Evolutionary conservation across 1,284 basidiomycete species (phyloP).

Genomic region (Heterobasidion occidentale): DNA sequence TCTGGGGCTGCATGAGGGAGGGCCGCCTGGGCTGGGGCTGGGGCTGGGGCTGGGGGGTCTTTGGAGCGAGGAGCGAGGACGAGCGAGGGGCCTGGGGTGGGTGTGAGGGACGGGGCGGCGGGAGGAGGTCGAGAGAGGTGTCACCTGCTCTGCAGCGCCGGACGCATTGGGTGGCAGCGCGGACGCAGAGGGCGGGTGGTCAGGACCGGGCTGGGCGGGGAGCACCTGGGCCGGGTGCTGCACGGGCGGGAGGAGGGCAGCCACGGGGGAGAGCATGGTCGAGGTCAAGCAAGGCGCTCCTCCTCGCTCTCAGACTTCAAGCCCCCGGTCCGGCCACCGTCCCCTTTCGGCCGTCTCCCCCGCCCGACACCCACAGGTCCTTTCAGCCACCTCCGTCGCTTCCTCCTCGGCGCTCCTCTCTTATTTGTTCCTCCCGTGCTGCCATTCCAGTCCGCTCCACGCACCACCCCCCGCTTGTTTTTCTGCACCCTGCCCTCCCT

Average conservation of each 20-base stretch:
- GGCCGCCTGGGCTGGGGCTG: background rate
- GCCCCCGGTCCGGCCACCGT: background rate
- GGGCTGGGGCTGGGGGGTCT: background rate
- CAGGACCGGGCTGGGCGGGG: background rate
- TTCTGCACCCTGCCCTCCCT: too few species aligned
- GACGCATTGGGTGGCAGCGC: background rate
- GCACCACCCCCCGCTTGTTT: too few species aligned
- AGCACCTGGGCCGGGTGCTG: background rate
- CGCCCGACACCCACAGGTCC: background rate
- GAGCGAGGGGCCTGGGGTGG: slow-evolving; percentile 7
- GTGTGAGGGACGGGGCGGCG: slow-evolving; percentile 2
- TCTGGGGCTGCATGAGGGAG: slow-evolving; percentile 2
- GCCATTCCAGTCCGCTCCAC: too few species aligned
- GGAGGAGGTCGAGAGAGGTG: slow-evolving; percentile 5
- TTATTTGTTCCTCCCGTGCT: too few species aligned
- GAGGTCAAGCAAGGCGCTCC: slow-evolving; percentile 1
- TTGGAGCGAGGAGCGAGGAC: slow-evolving; percentile 5
- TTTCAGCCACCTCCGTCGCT: background rate
- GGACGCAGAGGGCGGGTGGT: background rate
- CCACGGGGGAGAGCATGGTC: slow-evolving; percentile 35
- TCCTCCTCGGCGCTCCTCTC: too few species aligned
- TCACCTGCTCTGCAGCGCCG: slow-evolving; percentile 6
- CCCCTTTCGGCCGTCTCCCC: background rate
- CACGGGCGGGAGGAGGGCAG: slow-evolving; percentile 7
- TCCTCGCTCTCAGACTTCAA: background rate